Percentiles rank a stretch among this genome's conserved stretches.
Evolutionary conservation across 176 grass and related monocot species (phyloP).

Genomic region (Echinochloa phyllopogon): DNA sequence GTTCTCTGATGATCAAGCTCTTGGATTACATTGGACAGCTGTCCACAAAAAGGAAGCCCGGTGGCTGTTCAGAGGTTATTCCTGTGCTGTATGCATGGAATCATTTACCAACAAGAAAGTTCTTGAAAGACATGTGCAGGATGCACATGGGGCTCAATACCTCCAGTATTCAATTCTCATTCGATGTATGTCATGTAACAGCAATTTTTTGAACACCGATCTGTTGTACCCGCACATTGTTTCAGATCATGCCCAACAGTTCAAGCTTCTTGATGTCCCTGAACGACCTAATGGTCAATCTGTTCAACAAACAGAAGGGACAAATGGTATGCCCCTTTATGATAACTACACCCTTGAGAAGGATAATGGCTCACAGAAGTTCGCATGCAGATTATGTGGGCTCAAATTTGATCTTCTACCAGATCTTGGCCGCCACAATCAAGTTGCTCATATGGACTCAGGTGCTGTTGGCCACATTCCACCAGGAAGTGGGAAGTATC

Average conservation of each 20-base stretch:
- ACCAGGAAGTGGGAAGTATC: conserved; percentile 79
- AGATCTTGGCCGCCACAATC: conserved; percentile 83
- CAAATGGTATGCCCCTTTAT: conserved; percentile 44
- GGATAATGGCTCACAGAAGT: conserved; percentile 61
- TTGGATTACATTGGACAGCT: conserved; percentile 82
- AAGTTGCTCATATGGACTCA: conserved; percentile 74
- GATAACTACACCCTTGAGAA: conserved; percentile 50
- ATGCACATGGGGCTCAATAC: conserved; percentile 80
- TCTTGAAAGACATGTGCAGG: conserved; percentile 84
- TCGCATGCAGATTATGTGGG: conserved; percentile 76
- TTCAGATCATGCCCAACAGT: conserved; percentile 76
- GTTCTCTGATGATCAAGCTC: conserved; percentile 72
- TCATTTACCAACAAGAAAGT: conserved; percentile 94
- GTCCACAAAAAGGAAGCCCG: conserved; percentile 91
- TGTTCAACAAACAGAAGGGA: conserved; percentile 52
- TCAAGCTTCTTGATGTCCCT: conserved; percentile 62
- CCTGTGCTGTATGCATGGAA: conserved; percentile 90
- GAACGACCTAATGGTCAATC: conserved; percentile 50
- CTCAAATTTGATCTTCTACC: conserved; percentile 79
- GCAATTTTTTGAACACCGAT: conserved; percentile 82
- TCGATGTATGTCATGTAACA: conserved; percentile 82
- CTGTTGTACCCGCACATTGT: conserved; percentile 91
- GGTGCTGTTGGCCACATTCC: conserved; percentile 46
- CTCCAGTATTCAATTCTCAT: conserved; percentile 87
- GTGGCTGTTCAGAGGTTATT: conserved; percentile 96